A percentile compares a stretch with the other conserved stretches of the same genome.
phyloP scores from a whole-genome alignment of 345 rosid genomes.

The Jatropha curcas region DNA sequence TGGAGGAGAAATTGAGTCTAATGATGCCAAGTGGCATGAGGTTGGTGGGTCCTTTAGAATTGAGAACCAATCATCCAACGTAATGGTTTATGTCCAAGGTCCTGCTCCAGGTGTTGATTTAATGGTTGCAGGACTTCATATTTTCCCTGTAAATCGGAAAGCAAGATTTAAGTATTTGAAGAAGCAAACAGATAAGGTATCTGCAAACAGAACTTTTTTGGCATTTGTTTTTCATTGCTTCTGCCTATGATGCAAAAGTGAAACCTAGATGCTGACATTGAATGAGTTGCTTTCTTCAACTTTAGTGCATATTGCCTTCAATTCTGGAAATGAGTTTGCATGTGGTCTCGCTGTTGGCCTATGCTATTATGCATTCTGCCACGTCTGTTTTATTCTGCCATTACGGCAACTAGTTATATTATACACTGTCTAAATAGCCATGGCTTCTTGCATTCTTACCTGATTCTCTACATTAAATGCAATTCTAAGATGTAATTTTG shows the following conservation, averaged over 20 bases:
- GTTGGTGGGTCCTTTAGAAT: slow-evolving; percentile 85
- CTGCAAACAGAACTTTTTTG: not conserved
- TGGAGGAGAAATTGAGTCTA: slow-evolving; percentile 76
- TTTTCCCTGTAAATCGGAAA: slow-evolving; percentile 64
- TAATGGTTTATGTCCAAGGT: slow-evolving; percentile 83
- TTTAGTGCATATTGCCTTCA: not conserved
- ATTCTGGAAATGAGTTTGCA: not conserved
- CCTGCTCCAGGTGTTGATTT: slow-evolving; percentile 72
- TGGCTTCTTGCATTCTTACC: not conserved
- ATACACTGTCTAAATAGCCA: too few species aligned
- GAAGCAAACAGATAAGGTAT: slow-evolving; percentile 67
- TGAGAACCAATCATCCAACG: slow-evolving; percentile 71
- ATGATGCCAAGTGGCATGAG: slow-evolving; percentile 75
- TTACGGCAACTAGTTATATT: too few species aligned
- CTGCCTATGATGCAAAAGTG: not conserved
- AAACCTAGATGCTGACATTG: not conserved
- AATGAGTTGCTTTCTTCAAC: not conserved
- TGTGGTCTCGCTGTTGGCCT: not conserved
- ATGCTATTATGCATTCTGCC: not conserved
- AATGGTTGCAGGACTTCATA: slow-evolving; percentile 79
- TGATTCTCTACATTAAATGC: not conserved
- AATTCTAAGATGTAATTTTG: not conserved
- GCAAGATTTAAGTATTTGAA: slow-evolving; percentile 62
- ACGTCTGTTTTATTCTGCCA: not conserved
- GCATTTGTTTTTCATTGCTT: not conserved